Base-by-base conservation (phyloP, 306 rosid genomes). In the Citrullus colocynthis region DNA sequence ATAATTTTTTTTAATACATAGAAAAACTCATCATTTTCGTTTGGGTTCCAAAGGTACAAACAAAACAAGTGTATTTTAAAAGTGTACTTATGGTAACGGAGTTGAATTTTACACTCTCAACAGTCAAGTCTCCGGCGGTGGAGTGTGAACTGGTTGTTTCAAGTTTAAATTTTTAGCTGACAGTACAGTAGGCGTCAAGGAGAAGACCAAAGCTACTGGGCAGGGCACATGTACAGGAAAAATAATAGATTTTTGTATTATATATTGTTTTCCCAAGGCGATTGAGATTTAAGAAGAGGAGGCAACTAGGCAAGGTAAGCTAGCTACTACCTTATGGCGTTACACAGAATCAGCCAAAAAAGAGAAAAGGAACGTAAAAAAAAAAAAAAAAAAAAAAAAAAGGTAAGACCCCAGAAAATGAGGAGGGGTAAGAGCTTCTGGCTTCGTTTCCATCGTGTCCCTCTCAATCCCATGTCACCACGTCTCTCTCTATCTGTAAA, bases 381-480 rank as follows among this genome's bases (percentile, higher is more conserved):
- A 24, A 24, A 24, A n/a, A 9, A 18, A 63, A 61, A 14, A 74
- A 52, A 63, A 72, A 72, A 45, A 39, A 74, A 74, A 74, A 52
- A 74, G 62, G 48, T 61, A 4, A 72, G 36, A 59, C 62, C 36
- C 75, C 78, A 55, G 72, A 72, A 72, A 71, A 59, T 71, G 58
- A 79, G 78, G 78, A 52, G 57, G 71, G 72, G 82, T 15, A 18
- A 58, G 72, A 59, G 49, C 42, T 63, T 76, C 72, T 52, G 62
- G 61, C 17, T 74, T 52, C 17, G 62, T 74, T 51, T 52, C 62
- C 45, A 42, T 63, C 21, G 37, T 20, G 75, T 78, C 81, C 36
- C 81, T 78, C 75, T 78, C 81, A 55, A 57, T 52, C 77, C 57
- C 77, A 73, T 73, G 77, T 52, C 60, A 71, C 41, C 41, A 71